Percentiles rank a stretch among this genome's conserved stretches.
These are phyloP conservation scores for Candida nemodendra DNA, from an alignment of 805 yeast genomes.

Conservation along the genomic window DNA sequence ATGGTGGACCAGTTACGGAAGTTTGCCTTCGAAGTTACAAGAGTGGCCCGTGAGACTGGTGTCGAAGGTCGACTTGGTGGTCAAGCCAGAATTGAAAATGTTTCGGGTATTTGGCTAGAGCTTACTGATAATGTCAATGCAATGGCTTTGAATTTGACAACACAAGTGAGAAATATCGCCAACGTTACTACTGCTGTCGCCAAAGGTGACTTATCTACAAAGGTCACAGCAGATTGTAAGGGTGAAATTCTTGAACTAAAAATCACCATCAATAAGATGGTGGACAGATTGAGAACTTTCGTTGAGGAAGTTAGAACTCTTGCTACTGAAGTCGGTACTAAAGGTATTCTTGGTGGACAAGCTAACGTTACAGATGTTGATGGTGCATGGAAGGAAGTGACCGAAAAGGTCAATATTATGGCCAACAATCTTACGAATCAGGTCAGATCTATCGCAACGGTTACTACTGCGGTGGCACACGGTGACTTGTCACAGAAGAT, in stretches of 20 bases:
- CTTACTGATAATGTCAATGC: slow-evolving; percentile 85
- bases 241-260: slow-evolving; percentile 79
- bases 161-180: slow-evolving; percentile 85
- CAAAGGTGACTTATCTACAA: slow-evolving; percentile 75
- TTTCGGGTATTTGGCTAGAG: slow-evolving; percentile 86
- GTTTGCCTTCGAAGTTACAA: slow-evolving; percentile 81
- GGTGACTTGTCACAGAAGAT: slow-evolving; percentile 85
- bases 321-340: slow-evolving; percentile 81
- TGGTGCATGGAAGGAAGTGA: slow-evolving; percentile 86
- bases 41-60: slow-evolving; percentile 88
- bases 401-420: slow-evolving; percentile 89
- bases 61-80: slow-evolving; percentile 88
- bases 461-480: slow-evolving; percentile 88
- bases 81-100: slow-evolving; percentile 75
- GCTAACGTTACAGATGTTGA: slow-evolving; percentile 83
- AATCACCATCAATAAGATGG: slow-evolving; percentile 82
- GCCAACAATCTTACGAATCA: slow-evolving; percentile 84
- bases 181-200: slow-evolving; percentile 88
- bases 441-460: slow-evolving; percentile 86
- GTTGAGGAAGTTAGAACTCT: slow-evolving; percentile 83
- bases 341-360: slow-evolving; percentile 88
- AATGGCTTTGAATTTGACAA: slow-evolving; percentile 84
- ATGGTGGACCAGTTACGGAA: slow-evolving; percentile 85
- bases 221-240: slow-evolving; percentile 83
- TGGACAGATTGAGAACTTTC: slow-evolving; percentile 80